phyloP scores from a whole-genome alignment of 108 stramenopile genomes.

The Chaetoceros muelleri region DNA sequence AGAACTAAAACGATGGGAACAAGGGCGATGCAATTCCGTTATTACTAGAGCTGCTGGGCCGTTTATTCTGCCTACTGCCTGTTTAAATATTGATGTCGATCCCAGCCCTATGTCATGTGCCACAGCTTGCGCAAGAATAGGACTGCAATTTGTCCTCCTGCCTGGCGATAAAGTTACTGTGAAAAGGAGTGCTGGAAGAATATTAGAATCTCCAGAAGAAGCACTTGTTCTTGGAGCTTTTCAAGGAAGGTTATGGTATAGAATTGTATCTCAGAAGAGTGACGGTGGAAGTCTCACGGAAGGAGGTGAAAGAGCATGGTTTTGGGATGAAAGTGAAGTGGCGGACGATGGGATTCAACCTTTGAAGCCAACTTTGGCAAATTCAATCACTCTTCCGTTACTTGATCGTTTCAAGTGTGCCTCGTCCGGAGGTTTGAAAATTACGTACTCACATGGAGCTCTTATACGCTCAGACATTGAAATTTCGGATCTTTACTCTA shows the following conservation, averaged over 20 bases:
- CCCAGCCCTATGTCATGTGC: constrained; percentile 64
- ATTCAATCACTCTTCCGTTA: constrained; percentile 36
- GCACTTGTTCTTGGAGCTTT: constrained; percentile 80
- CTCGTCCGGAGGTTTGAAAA: constrained; percentile 45
- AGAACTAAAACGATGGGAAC: constrained; percentile 61
- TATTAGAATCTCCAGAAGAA: constrained; percentile 84
- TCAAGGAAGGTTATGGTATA: constrained; percentile 74
- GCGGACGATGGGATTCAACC: constrained; percentile 69
- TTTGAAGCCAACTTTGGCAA: constrained; percentile 35
- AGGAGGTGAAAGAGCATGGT: constrained; percentile 78
- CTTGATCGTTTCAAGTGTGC: constrained; percentile 48
- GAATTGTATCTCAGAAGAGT: constrained; percentile 75
- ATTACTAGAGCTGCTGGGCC: constrained; percentile 60
- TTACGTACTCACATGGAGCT: constrained; percentile 65
- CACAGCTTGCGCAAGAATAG: constrained; percentile 67
- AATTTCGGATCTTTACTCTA: constrained; percentile 67
- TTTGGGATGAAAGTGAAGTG: constrained; percentile 77
- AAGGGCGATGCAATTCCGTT: constrained; percentile 23
- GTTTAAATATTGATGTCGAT: constrained; percentile 74
- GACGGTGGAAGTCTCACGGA: constrained; percentile 78
- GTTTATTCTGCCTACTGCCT: constrained; percentile 32
- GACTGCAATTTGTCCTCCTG: constrained; percentile 52
- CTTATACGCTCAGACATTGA: constrained; percentile 75
- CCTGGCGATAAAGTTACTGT: constrained; percentile 80
- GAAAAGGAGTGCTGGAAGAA: constrained; percentile 65